Evolutionary conservation across 345 rosid species (phyloP).

Genomic region (Euphorbia pulcherrima): DNA sequence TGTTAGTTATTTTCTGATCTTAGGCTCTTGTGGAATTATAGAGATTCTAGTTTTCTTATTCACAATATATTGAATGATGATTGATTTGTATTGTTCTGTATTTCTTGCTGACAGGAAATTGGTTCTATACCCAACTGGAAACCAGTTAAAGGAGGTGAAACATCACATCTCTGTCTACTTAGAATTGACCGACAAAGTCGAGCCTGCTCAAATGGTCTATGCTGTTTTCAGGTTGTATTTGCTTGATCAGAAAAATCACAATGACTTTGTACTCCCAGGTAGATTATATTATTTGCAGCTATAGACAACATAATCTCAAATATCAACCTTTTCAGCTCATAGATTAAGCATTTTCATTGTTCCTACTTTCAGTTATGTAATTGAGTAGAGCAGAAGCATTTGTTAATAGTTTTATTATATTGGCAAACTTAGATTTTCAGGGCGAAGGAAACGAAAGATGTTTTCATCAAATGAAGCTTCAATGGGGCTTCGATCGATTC

Average conservation of each 20-base stretch:
- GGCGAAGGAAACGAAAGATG: slow-evolving; percentile 26
- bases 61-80: neutral
- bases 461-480: slow-evolving; percentile 32
- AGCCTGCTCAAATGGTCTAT: slow-evolving; percentile 47
- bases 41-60: neutral
- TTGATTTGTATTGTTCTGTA: neutral
- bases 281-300: neutral
- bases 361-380: neutral
- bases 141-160: slow-evolving; percentile 48
- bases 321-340: neutral
- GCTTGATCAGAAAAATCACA: slow-evolving; percentile 41
- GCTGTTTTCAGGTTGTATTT: slow-evolving; percentile 45
- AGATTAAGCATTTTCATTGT: neutral
- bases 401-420: neutral
- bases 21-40: neutral
- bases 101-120: slow-evolving; percentile 41
- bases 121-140: slow-evolving; percentile 59
- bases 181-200: slow-evolving; percentile 38
- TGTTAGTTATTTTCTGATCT: neutral
- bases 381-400: neutral
- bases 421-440: slow-evolving; percentile 25
- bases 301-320: neutral
- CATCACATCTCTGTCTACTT: slow-evolving; percentile 53
- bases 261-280: slow-evolving; percentile 37
- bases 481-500: slow-evolving; percentile 45